Base-by-base conservation (phyloP, 495 filamentous ascomycete species). In the Neurospora sp. region DNA sequence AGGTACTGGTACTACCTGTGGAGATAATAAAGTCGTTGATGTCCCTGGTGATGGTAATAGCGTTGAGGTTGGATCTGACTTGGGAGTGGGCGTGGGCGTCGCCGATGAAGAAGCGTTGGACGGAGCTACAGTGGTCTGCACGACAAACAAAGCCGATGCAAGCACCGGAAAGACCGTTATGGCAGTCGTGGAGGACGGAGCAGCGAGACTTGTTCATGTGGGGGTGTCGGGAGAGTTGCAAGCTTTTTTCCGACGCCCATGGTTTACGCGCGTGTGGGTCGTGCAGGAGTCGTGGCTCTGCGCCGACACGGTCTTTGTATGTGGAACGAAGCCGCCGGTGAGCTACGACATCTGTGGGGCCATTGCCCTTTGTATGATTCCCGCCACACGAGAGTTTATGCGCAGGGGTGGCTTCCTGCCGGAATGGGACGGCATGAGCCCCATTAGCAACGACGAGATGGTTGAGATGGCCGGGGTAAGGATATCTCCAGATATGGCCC, bases 221-320 rank as follows among this genome's bases (percentile, higher is more conserved):
- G 14, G 0, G 39, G 20, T 1, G 20, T 69, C 4, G 66, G 40
- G 12, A 27, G 18, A 5, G 66, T 73, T 8, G 27, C 48, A 2
- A 14, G 46, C 72, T 0, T 75, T 76, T 71, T 76, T 81, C 4
- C 62, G 70, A 16, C 48, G 79, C 39, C 46, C 69, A 8, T 82
- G 81, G 80, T 82, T 81, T 48, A 66, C 39, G 10, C 73, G 81
- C 1, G 80, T 77, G 5, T 82, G 79, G 79, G 74, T 81, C 42
- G 76, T 80, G 7, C 81, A 82, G 41, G 78, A 79, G 46, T 76
- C 78, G 62, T 73, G 75, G 5, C 73, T 77, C 9, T 71, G 77
- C 16, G 23, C 23, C 31, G 75, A 77, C 27, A 79, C 77, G 62
- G 70, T 78, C 2, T 77, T 81, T 46, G 74, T 74, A 0, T 77